Base-by-base conservation (phyloP, 495 filamentous ascomycete genomes). In the Xylaria telfairii region DNA sequence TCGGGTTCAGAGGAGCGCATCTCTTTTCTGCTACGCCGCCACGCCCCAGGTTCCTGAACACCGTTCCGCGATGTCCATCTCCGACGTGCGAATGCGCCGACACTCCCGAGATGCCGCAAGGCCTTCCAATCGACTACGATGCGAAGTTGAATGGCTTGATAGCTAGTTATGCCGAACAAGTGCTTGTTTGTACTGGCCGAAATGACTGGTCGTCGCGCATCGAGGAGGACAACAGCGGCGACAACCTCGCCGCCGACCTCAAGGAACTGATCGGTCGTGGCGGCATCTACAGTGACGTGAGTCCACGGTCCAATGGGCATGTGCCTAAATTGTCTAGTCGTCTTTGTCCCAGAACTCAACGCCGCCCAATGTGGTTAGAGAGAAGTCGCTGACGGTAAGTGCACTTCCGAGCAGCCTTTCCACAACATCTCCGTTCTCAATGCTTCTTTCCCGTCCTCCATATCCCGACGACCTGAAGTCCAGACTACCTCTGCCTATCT, bases 151-250 rank as follows among this genome's bases (percentile, higher is more conserved):
- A 89, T 74, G 90, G 90, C 21, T 91, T 93, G 4, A 92, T 97
- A 82, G 85, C 92, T 5, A 79, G 83, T n/a, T 96, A 97, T 78
- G 85, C 89, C 21, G 89, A 94, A 72, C 95, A 98, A 66, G 85
- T 98, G 4, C 77, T 99, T 3, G 84, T 98, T 19, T 92, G 89
- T 68, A 97, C 95, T 0, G 93, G 93, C 9, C 87, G 89, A 68
- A 75, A 83, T 26, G 92, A 98, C 78, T 99, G 96, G 96, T 85
- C 86, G 21, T 94, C 77, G 83, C 91, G 79, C 78, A 97, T 86
- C 66, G 86, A 88, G 67, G 84, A 85, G 24, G 84, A 85, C 47
- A 82, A 85, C 66, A 74, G 78, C 59, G 85, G 82, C 21, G 83
- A 86, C n/a, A 89, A 89, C 70, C 81, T 97, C 10, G 92, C 90